Conservation (phyloP, 495 filamentous ascomycete species). For the Penicillium ochrochloron region DNA sequence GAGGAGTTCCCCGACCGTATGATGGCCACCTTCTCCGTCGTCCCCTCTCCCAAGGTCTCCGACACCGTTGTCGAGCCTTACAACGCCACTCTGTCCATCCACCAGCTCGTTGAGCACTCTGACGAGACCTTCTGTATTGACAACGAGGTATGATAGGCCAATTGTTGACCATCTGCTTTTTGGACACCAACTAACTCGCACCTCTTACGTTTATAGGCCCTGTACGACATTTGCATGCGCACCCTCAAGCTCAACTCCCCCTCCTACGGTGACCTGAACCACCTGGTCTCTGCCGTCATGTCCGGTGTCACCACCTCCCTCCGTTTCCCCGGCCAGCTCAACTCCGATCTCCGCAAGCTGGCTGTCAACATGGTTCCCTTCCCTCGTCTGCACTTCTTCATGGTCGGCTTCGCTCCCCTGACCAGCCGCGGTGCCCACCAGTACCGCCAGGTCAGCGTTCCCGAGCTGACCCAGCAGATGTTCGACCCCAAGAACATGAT, state of each 20-base stretch:
- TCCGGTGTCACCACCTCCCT: conserved; percentile 98
- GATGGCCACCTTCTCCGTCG: conserved; percentile 99
- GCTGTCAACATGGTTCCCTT: conserved; percentile 99
- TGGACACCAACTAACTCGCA: conserved; percentile 25
- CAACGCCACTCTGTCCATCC: conserved; percentile 98
- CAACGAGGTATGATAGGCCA: conserved; percentile 75
- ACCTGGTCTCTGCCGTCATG: conserved; percentile 99
- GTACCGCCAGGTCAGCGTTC: conserved; percentile 97
- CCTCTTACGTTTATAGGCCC: conserved; percentile 57
- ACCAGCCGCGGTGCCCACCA: conserved; percentile 92
- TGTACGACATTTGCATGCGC: conserved; percentile 99
- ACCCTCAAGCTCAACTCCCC: conserved; percentile 98
- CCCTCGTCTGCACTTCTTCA: conserved; percentile 99
- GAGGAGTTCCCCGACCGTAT: conserved; percentile 99
- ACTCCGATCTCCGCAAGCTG: conserved; percentile 99
- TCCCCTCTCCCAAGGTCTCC: conserved; percentile 99
- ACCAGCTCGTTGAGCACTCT: conserved; percentile 99
- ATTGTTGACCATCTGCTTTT: neutral
- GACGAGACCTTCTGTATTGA: conserved; percentile 99
- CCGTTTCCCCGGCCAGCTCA: conserved; percentile 99
- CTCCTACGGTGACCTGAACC: conserved; percentile 98
- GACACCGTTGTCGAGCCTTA: conserved; percentile 99
- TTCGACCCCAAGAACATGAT: conserved; percentile 99
- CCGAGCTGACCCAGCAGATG: conserved; percentile 99
- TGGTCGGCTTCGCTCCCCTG: conserved; percentile 99